Conservation (phyloP, 208 protist species). For the Crithidia acanthocephali region DNA sequence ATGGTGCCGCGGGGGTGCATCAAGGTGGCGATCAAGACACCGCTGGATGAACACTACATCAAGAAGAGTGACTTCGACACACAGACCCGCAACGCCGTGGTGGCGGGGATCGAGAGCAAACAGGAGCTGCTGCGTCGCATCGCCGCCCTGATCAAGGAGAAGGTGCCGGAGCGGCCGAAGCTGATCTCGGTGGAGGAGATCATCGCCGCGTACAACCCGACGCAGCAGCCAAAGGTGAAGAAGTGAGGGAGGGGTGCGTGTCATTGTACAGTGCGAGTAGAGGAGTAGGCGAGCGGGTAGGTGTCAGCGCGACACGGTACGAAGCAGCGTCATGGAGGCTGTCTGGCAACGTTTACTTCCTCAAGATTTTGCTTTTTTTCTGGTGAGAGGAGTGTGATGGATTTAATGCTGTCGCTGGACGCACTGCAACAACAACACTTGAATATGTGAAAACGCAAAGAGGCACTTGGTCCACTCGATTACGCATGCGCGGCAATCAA, state of each 20-base stretch:
- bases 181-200: constrained; percentile 44
- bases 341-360: background rate
- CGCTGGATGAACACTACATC: constrained; percentile 80
- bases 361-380: background rate
- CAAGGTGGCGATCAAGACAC: constrained; percentile 77
- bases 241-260: constrained; percentile 1
- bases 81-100: constrained; percentile 63
- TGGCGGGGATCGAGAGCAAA: constrained; percentile 71
- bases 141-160: constrained; percentile 72
- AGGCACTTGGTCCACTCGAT: too few relatives aligned
- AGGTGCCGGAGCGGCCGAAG: constrained; percentile 38
- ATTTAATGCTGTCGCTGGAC: background rate
- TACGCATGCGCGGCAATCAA: too few relatives aligned
- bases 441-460: too few relatives aligned
- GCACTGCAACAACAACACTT: background rate
- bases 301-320: background rate
- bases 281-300: background rate
- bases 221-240: constrained; percentile 46
- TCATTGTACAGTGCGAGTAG: background rate
- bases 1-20: constrained; percentile 79
- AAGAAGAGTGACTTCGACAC: constrained; percentile 90
- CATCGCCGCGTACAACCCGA: constrained; percentile 39
- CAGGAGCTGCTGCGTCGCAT: constrained; percentile 76
- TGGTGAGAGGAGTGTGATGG: background rate
- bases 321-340: too few relatives aligned